Percentiles rank a stretch among this genome's conserved stretches.
Conservation (phyloP, 1,284 basidiomycete genomes). For the Ustilago loliicola region DNA sequence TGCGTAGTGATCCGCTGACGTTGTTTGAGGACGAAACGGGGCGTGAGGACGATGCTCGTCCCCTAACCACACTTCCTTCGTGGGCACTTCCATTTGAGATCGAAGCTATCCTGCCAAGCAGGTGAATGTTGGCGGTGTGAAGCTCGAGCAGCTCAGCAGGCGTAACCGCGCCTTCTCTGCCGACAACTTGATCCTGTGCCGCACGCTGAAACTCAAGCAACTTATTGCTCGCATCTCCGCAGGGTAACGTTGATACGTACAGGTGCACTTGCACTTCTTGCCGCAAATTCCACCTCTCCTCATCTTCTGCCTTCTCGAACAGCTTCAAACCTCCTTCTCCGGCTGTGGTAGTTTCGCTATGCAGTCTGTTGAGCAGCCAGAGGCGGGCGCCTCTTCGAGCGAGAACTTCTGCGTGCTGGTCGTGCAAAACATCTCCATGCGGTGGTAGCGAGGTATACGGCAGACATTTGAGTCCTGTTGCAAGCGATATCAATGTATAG, state of each 20-base stretch:
- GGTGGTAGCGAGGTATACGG: constrained; percentile 77
- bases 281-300: constrained; percentile 73
- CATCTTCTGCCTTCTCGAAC: constrained; percentile 11
- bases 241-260: constrained; percentile 91
- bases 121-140: not conserved
- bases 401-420: constrained; percentile 90
- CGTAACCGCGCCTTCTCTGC: not conserved
- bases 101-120: not conserved
- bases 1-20: constrained; percentile 31
- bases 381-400: constrained; percentile 82
- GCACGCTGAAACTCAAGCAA: constrained; percentile 45
- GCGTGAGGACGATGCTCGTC: constrained; percentile 24
- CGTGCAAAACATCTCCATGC: constrained; percentile 86
- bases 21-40: not conserved
- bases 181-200: constrained; percentile 30
- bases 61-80: constrained; percentile 14
- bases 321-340: not conserved
- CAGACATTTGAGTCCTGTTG: constrained; percentile 88
- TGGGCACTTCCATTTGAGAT: not conserved
- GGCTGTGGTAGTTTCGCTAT: constrained; percentile 54
- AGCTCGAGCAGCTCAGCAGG: constrained; percentile 18
- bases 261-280: constrained; percentile 76
- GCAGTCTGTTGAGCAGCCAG: constrained; percentile 84
- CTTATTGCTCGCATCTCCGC: constrained; percentile 68
- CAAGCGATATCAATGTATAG: constrained; percentile 75